phyloP scores from a whole-genome alignment of 192 early-diverging fungal species.

The Globomyces pollinis-pini region DNA sequence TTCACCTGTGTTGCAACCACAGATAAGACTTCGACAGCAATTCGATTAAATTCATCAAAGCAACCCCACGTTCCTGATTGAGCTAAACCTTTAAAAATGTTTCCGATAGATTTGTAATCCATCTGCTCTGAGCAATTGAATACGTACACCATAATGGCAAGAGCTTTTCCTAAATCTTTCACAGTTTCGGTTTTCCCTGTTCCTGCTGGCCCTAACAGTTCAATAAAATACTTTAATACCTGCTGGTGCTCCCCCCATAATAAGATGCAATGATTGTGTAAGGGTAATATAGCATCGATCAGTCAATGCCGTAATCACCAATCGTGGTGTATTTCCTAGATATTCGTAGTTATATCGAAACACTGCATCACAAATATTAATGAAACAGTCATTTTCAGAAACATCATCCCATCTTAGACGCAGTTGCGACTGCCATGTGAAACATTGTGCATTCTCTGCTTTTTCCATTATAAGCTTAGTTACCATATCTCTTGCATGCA shows the following conservation, averaged over 20 bases:
- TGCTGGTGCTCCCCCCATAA: constrained; percentile 60
- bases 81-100: constrained; percentile 61
- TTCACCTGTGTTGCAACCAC: constrained; percentile 62
- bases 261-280: constrained; percentile 56
- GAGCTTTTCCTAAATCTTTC: constrained; percentile 59
- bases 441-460: constrained; percentile 56
- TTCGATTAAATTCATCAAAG: constrained; percentile 61
- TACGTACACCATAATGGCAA: constrained; percentile 63
- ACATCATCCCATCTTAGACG: constrained; percentile 55
- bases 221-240: constrained; percentile 45
- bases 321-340: constrained; percentile 56
- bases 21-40: constrained; percentile 58
- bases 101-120: constrained; percentile 63
- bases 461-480: constrained; percentile 58
- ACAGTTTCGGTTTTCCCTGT: constrained; percentile 48
- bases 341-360: constrained; percentile 62
- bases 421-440: constrained; percentile 59
- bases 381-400: constrained; percentile 50
- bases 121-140: constrained; percentile 65
- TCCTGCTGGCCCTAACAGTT: neutral
- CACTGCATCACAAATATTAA: constrained; percentile 60
- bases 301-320: constrained; percentile 56
- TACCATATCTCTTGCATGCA: constrained; percentile 61
- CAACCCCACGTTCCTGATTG: constrained; percentile 61
- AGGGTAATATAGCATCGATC: constrained; percentile 63